Percentiles rank a stretch among this genome's conserved stretches.
These are phyloP conservation scores for Gossypium anomalum DNA, from an alignment of 345 rosid genomes.

Conservation along the genomic window DNA sequence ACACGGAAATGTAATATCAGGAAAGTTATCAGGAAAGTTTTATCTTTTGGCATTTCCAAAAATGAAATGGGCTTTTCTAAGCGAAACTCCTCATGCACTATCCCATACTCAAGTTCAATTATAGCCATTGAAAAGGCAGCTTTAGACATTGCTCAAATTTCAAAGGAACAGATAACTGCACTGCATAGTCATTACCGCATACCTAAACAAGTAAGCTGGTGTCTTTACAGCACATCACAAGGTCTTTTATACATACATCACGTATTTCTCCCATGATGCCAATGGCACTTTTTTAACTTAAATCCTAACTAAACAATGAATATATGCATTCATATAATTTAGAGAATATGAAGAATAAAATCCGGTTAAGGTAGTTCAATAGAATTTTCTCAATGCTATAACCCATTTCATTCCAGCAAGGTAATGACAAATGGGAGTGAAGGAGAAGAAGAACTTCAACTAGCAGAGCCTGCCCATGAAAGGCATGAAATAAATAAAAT, in stretches of 20 bases:
- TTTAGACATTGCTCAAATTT: neutral
- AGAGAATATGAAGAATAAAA: neutral
- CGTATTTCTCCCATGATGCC: neutral
- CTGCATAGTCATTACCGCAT: neutral
- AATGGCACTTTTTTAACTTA: neutral
- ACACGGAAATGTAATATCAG: neutral
- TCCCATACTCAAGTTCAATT: neutral
- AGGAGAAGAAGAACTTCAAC: neutral
- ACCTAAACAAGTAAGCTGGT: neutral
- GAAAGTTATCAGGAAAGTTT: neutral
- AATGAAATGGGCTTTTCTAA: neutral
- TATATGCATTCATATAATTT: too few species aligned
- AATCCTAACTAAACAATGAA: neutral
- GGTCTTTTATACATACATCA: neutral
- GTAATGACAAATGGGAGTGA: neutral
- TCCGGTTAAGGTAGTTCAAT: neutral
- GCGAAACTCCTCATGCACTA: neutral
- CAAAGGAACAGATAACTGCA: neutral
- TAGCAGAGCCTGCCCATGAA: neutral
- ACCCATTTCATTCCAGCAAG: neutral
- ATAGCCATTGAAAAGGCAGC: neutral
- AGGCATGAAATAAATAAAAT: constrained; percentile 2
- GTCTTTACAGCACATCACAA: neutral
- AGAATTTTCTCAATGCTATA: neutral
- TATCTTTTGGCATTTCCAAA: neutral